Evolutionary conservation across 495 filamentous ascomycete genomes (phyloP), one percentile per base, ranked within the genome.

Genomic region (Xylaria curta): DNA sequence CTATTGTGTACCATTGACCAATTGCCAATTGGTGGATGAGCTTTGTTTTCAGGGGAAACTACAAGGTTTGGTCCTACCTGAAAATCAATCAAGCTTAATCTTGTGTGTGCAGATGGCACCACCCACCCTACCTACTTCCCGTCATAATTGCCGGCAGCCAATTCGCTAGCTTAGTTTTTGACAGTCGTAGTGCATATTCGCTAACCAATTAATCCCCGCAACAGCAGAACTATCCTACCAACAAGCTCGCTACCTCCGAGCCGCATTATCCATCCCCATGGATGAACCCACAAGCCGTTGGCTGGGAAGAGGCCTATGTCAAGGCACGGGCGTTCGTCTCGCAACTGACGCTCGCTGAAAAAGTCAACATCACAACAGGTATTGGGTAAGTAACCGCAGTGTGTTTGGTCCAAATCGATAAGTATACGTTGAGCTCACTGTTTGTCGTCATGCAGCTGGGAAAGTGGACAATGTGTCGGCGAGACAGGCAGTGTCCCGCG

Each of bases 351-450:
- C 81, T 97, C 69, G 81, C 91, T 13, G 94, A 97, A 84, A 97
- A 97, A 85, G 92, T 97, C 78, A 98, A 98, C 76, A 76, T 98
- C 70, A 97, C 94, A 1, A 97, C 93, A 12, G 94, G 94, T 79
- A 85, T 91, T 72, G 94, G 94, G 85, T 93, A 76, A 81, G 87
- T 81, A 33, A 21, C 28, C 2, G 5, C 28, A 59, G 10, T 3
- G 3, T 9, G 47, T 5, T 19, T 15, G 33, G 8, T 3, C n/a
- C 3, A 26, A 46, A 13, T 17, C 5, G 15, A 33, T 19, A 2
- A 47, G 38, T n/a, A 33, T 17, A 24, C 24, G 4, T 4, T 38
- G 26, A 68, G 31, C 74, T 83, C 46, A 82, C 72, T 53, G 9
- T 60, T n/a, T 31, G 67, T 12, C 51, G 13, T 64, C 3, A 36